Evolutionary conservation across 768 basidiomycete genomes (phyloP).

Genomic region (Paxillus involutus): DNA sequence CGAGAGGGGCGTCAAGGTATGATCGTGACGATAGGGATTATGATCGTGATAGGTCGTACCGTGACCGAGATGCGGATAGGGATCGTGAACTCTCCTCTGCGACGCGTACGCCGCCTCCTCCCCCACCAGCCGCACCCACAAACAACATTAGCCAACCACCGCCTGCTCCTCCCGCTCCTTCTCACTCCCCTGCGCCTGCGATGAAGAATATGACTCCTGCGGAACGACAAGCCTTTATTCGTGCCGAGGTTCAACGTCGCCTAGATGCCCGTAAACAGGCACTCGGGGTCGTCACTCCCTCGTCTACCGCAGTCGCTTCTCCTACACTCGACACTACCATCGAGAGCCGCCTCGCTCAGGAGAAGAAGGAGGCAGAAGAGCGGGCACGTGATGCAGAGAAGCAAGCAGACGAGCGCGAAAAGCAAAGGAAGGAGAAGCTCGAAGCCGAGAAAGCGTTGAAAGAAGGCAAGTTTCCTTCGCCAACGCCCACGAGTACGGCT

Average conservation of each 20-base stretch:
- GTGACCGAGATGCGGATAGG: conserved; percentile 35
- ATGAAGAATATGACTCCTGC: conserved; percentile 80
- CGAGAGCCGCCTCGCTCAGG: conserved; percentile 79
- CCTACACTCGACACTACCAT: conserved; percentile 73
- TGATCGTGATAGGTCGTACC: conserved; percentile 28
- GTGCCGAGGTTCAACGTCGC: conserved; percentile 76
- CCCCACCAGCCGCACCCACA: conserved; percentile 47
- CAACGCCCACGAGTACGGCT: conserved; percentile 43
- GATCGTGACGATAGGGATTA: conserved; percentile 40
- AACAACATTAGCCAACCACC: conserved; percentile 39
- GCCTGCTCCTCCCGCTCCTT: conserved; percentile 51
- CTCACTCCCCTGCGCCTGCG: conserved; percentile 57
- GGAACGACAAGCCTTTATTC: conserved; percentile 76
- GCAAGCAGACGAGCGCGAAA: conserved; percentile 79
- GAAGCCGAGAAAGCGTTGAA: conserved; percentile 71
- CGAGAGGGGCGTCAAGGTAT: conserved; percentile 37
- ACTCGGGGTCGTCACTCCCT: conserved; percentile 64
- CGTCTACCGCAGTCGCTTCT: conserved; percentile 35
- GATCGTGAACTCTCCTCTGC: conserved; percentile 37
- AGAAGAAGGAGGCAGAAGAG: conserved; percentile 90
- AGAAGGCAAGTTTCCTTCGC: conserved; percentile 42
- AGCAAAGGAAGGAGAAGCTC: conserved; percentile 66
- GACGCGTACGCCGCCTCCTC: conserved; percentile 45
- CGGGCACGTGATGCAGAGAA: conserved; percentile 76
- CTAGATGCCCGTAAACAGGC: conserved; percentile 87